Evolutionary conservation across 768 basidiomycete genomes (phyloP), one percentile per base, ranked within the genome.

Genomic region (Mrakia hoshinonis): DNA sequence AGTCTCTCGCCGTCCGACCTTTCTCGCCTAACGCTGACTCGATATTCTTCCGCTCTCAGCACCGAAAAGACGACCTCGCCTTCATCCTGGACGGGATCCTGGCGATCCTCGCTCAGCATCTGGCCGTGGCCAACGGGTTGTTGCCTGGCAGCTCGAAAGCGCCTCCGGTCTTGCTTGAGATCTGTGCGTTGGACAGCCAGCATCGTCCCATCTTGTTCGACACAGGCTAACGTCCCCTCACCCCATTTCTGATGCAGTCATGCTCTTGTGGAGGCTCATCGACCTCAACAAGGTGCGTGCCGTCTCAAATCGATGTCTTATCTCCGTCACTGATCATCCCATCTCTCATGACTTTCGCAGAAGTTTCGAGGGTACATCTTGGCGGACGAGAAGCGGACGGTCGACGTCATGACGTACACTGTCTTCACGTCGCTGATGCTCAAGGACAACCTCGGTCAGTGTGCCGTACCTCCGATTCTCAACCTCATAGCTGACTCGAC

Each of bases 361-460:
- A 93, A 92, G 87, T 94, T 97, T 80, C 85, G 90, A 26, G 80
- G 82, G n/a, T 87, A 88, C 77, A 81, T 94, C 10, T 80, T 94
- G 15, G 60, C 67, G 10, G 89, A 92, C 65, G 89, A 88, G 1
- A 90, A 91, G 46, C 87, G 85, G 77, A 86, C 85, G 2, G 86
- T 86, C 78, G 89, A 94, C 76, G 77, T 93, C 4, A 81, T 92
- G 34, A 89, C 85, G 0, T 88, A 90, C 78, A 83, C 95, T 46
- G 80, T 96, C 18, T 88, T 89, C 75, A 89, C 89, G 77, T 86
- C 86, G 62, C 82, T 96, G 34, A 91, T 94, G 73, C 87, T 92
- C 77, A 96, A 96, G 79, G 94, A 97, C 77, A 92, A 91, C 80
- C 89, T 92, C 73, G 87, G 92, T 95, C 77, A 77, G 87, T 79